Percentiles rank a stretch among this genome's conserved stretches.
phyloP scores from a whole-genome alignment of 2,329 filamentous ascomycete species.

The Myriangium duriaei region DNA sequence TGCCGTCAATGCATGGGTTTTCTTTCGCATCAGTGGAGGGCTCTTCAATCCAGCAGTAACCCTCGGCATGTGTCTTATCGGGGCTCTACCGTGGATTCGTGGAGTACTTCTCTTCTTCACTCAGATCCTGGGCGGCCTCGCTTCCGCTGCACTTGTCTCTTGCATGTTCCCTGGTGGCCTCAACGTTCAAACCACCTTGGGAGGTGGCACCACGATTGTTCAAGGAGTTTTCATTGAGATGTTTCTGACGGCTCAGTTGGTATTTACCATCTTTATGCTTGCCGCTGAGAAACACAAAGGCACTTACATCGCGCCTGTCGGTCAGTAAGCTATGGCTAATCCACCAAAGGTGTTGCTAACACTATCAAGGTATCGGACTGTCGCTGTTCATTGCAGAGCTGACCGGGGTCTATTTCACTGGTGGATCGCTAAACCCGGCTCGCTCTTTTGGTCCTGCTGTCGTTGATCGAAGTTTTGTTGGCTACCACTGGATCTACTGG shows the following conservation, averaged over 20 bases:
- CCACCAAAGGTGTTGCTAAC: neutral
- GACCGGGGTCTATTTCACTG: slow-evolving; percentile 29
- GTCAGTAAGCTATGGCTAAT: slow-evolving; percentile 13
- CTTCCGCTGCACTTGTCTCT: slow-evolving; percentile 32
- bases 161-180: slow-evolving; percentile 34
- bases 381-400: slow-evolving; percentile 35
- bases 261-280: slow-evolving; percentile 37
- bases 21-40: slow-evolving; percentile 32
- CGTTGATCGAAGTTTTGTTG: slow-evolving; percentile 17
- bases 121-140: slow-evolving; percentile 34
- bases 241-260: slow-evolving; percentile 37
- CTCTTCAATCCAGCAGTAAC: slow-evolving; percentile 29
- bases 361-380: slow-evolving; percentile 24
- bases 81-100: slow-evolving; percentile 34
- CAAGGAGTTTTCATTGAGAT: slow-evolving; percentile 39
- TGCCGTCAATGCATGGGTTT: slow-evolving; percentile 33
- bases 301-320: slow-evolving; percentile 28
- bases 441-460: slow-evolving; percentile 24
- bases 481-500: slow-evolving; percentile 25
- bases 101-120: slow-evolving; percentile 31
- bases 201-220: slow-evolving; percentile 28
- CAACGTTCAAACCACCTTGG: slow-evolving; percentile 34
- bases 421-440: slow-evolving; percentile 23
- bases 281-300: slow-evolving; percentile 31
- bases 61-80: slow-evolving; percentile 35